Evolutionary conservation across 2,329 filamentous ascomycete species (phyloP), one percentile per base, ranked within the genome.

Genomic region (Diaporthe australafricana): DNA sequence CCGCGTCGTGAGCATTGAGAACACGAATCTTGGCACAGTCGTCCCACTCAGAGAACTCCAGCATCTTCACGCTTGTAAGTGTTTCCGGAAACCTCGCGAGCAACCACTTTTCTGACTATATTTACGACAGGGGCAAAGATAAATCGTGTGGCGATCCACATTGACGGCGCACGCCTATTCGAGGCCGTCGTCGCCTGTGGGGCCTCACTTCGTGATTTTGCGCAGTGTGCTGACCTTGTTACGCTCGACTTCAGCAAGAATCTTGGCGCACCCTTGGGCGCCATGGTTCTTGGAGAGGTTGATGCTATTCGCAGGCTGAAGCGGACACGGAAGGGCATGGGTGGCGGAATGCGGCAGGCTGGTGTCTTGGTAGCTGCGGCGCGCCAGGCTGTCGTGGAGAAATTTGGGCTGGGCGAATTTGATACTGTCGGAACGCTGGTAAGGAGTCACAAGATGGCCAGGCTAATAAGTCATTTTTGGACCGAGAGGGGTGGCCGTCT

Each of bases 181-280:
- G 93, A 97, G 79, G 94, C 93, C 16, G 92, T 93, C 0, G 92
- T 88, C 3, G 88, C 93, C 0, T 92, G 90, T 0, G 91, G 91
- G 0, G 92, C 91, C 0, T 87, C 86, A 5, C 81, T 96, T 40
- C 82, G 88, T 4, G 92, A 94, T 0, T 95, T 89, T 79, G 71
- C 71, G 1, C 40, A 45, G 11, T 90, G 90, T 75, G 86, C 84
- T 8, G 85, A 90, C 70, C 93, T 95, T 77, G 93, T 97, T 78
- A 94, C 90, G 67, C 83, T 96, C 30, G 96, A 93, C 79, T 94
- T 97, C 78, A 93, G 91, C 56, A 97, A 97, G 80, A 94, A 93
- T 0, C 87, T 97, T 0, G 94, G 94, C 5, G 94, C 94, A 0
- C 94, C 94, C 0, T 91, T 95, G 57, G 94, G 94, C 5, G 93